Base-by-base conservation (phyloP, 1,139 yeast genomes). In the Suhomyces ambrosiae region DNA sequence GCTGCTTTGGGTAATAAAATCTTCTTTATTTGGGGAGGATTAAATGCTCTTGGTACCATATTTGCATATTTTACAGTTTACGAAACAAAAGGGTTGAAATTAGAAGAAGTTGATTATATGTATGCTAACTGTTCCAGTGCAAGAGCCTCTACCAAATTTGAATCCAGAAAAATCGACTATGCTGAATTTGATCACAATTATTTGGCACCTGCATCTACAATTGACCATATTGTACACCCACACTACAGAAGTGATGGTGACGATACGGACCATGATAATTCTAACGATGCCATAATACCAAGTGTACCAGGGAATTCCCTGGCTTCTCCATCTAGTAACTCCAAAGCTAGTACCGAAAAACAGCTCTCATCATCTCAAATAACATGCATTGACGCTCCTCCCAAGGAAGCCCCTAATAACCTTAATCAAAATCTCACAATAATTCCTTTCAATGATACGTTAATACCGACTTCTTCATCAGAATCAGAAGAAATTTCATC, bases 1-100 rank as follows among this genome's bases (percentile, higher is more conserved):
- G 80, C 84, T 2, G 76, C 80, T 46, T 64, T 84, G 40, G 82
- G 84, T 13, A 74, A 80, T 41, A 80, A 76, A 50, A 86, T 84
- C 37, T 83, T 83, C 67, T 83, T 82, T 59, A 79, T 84, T 46
- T 83, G 89, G 88, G 86, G 82, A 8, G 79, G 86, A 0, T 64
- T 79, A 41, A 82, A 81, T 60, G 68, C 78, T 12, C 61, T 71
- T 35, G 76, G 77, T n/a, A 68, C 63, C 12, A 40, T 68, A 22
- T 71, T 65, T 51, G 71, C 65, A 25, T 71, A 60, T 49, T 60
- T 63, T 38, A 57, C 64, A 34, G 73, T 68, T 30, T 69, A 67
- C 53, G 76, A 70, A 56, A 71, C 76, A 35, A 71, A 68, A 54
- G 75, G 74, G 12, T 64, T 68, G 46, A 64, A 65, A 47, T 69